A percentile compares a stretch with the other conserved stretches of the same genome.
These are phyloP conservation scores for Candida sphagnicola DNA, from an alignment of 805 yeast genomes.

Conservation along the genomic window DNA sequence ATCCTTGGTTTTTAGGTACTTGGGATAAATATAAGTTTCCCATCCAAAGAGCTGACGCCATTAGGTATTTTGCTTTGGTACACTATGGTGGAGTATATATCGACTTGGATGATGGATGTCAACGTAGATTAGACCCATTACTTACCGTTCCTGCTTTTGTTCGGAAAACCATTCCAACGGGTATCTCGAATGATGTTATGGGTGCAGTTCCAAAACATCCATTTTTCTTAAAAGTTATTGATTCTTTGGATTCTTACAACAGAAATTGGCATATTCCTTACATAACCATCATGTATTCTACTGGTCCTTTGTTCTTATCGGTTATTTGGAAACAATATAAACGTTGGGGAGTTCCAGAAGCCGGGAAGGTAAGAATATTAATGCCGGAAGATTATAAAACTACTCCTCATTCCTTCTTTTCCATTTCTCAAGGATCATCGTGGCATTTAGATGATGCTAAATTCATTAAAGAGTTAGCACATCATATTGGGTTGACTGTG, in stretches of 20 bases:
- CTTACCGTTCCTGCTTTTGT: conserved; percentile 81
- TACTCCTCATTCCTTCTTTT: conserved; percentile 60
- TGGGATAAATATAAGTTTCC: conserved; percentile 77
- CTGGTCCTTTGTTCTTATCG: conserved; percentile 86
- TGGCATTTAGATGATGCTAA: conserved; percentile 92
- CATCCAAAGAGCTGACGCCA: conserved; percentile 87
- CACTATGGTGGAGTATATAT: conserved; percentile 90
- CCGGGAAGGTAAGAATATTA: conserved; percentile 63
- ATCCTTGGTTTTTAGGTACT: conserved; percentile 80
- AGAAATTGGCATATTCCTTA: conserved; percentile 81
- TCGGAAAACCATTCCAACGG: conserved; percentile 84
- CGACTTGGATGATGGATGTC: conserved; percentile 88
- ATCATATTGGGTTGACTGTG: conserved; percentile 71
- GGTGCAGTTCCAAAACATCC: conserved; percentile 87
- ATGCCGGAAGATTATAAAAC: conserved; percentile 71
- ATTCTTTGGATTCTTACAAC: conserved; percentile 55
- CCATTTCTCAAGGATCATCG: conserved; percentile 77
- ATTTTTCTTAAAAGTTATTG: conserved; percentile 68
- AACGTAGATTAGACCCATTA: conserved; percentile 72
- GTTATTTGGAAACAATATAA: conserved; percentile 86
- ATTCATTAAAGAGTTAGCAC: conserved; percentile 66
- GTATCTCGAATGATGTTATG: conserved; percentile 91
- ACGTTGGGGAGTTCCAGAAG: conserved; percentile 69
- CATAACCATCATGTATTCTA: conserved; percentile 86
- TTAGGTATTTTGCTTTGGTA: conserved; percentile 76